Evolutionary conservation across 208 protist genomes (phyloP).

Genomic region (Acanthamoeba divionensis): DNA sequence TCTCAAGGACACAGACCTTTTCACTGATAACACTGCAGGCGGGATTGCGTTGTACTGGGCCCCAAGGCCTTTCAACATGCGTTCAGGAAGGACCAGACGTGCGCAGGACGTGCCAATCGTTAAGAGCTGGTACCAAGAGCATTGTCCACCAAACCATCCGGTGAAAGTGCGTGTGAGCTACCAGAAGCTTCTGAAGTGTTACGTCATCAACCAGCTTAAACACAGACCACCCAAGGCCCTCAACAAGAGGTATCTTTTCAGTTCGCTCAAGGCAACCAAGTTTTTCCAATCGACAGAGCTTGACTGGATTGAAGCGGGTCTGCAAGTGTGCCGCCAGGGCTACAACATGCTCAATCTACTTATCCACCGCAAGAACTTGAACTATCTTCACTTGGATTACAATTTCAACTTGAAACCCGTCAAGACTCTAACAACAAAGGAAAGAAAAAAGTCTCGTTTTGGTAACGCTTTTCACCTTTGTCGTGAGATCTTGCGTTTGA

Average conservation of each 20-base stretch:
- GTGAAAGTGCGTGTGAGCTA: conserved; percentile 97
- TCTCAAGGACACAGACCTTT: conserved; percentile 84
- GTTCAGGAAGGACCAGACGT: conserved; percentile 92
- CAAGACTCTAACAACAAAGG: conserved; percentile 99
- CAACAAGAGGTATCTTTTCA: conserved; percentile 89
- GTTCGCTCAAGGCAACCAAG: conserved; percentile 92
- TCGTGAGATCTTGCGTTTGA: conserved; percentile 98
- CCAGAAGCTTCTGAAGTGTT: conserved; percentile 99
- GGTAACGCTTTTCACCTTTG: conserved; percentile 99
- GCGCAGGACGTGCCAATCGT: conserved; percentile 97
- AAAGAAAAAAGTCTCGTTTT: conserved; percentile 99
- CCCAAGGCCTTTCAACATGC: conserved; percentile 94
- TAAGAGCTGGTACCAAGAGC: conserved; percentile 96
- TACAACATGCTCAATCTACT: conserved; percentile 99
- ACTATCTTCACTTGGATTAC: conserved; percentile 99
- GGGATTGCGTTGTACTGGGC: conserved; percentile 97
- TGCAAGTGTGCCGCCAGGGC: conserved; percentile 99
- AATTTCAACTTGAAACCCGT: conserved; percentile 99
- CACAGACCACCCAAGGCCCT: conserved; percentile 82
- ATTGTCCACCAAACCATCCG: conserved; percentile 78
- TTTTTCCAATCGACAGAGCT: conserved; percentile 99
- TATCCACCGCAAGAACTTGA: conserved; percentile 99
- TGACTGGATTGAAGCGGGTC: conserved; percentile 99
- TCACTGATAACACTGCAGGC: conserved; percentile 90
- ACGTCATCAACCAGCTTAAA: conserved; percentile 97